These are phyloP conservation scores for Paxillus involutus DNA, from an alignment of 768 basidiomycete genomes.

Conservation along the genomic window DNA sequence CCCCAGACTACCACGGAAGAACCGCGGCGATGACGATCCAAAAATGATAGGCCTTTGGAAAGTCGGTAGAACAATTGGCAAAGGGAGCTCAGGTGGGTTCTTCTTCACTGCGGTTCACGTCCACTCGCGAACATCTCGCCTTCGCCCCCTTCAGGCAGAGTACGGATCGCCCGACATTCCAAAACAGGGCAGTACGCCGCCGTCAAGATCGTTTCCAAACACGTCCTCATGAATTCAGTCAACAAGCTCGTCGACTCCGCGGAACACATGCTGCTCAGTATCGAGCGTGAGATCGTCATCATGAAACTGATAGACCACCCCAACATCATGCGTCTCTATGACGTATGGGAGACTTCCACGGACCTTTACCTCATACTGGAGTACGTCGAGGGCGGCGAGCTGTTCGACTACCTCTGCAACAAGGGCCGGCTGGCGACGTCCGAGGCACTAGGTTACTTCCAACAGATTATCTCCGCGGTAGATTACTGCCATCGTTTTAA, in stretches of 20 bases:
- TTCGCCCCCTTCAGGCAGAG: constrained; percentile 60
- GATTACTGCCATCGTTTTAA: constrained; percentile 95
- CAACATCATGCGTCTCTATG: constrained; percentile 91
- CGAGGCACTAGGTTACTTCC: constrained; percentile 86
- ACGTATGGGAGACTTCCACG: constrained; percentile 93
- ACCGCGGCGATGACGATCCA: constrained; percentile 43
- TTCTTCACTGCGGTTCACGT: not conserved
- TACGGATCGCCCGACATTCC: constrained; percentile 85
- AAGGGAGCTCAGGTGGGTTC: constrained; percentile 69
- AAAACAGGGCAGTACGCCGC: constrained; percentile 89
- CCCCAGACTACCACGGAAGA: constrained; percentile 29
- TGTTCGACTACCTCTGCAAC: constrained; percentile 89
- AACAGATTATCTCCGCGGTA: constrained; percentile 89
- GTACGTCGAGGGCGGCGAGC: constrained; percentile 92
- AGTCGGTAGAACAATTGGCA: constrained; percentile 80
- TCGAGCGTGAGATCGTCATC: constrained; percentile 93
- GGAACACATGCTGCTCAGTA: constrained; percentile 74
- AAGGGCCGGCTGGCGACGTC: constrained; percentile 66
- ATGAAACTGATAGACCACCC: constrained; percentile 98
- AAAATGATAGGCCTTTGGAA: constrained; percentile 82
- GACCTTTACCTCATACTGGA: constrained; percentile 92
- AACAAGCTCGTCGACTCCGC: constrained; percentile 69
- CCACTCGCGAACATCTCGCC: not conserved
- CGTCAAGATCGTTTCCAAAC: constrained; percentile 91
- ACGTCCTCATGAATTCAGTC: constrained; percentile 60